These are phyloP conservation scores for Beauveria varroae DNA, from an alignment of 2,329 filamentous ascomycete genomes.

Conservation along the genomic window DNA sequence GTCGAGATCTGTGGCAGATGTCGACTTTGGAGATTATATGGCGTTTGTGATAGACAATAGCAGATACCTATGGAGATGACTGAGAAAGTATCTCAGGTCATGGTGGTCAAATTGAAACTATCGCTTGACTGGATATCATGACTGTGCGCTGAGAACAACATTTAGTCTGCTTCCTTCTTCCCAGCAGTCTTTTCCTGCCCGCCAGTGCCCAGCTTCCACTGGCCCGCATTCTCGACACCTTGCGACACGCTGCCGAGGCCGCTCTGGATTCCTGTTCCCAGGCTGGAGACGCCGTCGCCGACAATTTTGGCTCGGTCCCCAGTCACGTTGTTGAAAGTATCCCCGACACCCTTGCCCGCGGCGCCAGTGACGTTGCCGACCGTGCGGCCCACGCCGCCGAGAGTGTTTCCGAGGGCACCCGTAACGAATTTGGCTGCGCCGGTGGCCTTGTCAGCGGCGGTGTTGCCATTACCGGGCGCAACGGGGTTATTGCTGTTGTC, in stretches of 20 bases:
- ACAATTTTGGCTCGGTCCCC: slow-evolving; percentile 47
- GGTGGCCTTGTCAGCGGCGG: slow-evolving; percentile 22
- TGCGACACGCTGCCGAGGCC: slow-evolving; percentile 41
- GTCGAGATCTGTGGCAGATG: neutral
- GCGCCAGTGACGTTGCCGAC: slow-evolving; percentile 39
- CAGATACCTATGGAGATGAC: neutral
- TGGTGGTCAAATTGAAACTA: neutral
- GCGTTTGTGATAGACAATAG: neutral
- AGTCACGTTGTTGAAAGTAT: slow-evolving; percentile 46
- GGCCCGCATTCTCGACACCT: slow-evolving; percentile 50
- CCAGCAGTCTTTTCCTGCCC: slow-evolving; percentile 9
- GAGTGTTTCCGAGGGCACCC: slow-evolving; percentile 31
- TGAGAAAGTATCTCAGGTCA: too few relatives aligned
- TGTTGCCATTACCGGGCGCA: slow-evolving; percentile 17
- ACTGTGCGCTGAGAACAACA: neutral
- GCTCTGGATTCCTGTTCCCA: slow-evolving; percentile 46
- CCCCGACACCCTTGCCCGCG: slow-evolving; percentile 47
- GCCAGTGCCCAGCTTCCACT: slow-evolving; percentile 37
- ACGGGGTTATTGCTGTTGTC: slow-evolving; percentile 14
- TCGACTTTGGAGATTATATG: neutral
- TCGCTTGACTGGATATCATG: neutral
- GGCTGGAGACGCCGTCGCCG: slow-evolving; percentile 45
- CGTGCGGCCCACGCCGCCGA: slow-evolving; percentile 33
- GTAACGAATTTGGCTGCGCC: slow-evolving; percentile 33
- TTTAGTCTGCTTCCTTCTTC: slow-evolving; percentile 14